A percentile compares a stretch with the other conserved stretches of the same genome.
Conservation (phyloP, 495 filamentous ascomycete genomes). For the Aspergillus avenaceus region DNA sequence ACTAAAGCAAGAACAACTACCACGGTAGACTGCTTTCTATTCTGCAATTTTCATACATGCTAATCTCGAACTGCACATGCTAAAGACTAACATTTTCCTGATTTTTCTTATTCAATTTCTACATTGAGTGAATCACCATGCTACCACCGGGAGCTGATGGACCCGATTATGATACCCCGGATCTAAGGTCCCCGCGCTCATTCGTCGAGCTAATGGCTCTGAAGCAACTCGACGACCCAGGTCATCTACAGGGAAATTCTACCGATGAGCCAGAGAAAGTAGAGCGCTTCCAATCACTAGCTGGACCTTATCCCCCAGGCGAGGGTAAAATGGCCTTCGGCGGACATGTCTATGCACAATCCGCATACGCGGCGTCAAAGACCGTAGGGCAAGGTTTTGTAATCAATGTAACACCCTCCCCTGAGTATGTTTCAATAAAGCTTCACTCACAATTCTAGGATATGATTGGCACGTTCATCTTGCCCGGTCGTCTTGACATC, state of each 20-base stretch:
- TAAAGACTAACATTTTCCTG: neutral
- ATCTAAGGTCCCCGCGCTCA: conserved; percentile 3
- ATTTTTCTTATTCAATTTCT: neutral
- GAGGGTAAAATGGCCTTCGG: conserved; percentile 46
- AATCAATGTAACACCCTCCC: conserved; percentile 51
- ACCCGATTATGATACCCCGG: neutral
- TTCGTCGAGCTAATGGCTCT: conserved; percentile 35
- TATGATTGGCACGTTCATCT: conserved; percentile 66
- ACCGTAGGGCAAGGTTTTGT: conserved; percentile 49
- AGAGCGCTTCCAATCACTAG: conserved; percentile 30
- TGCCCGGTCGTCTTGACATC: conserved; percentile 43
- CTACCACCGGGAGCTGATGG: neutral
- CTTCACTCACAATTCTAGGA: conserved; percentile 36
- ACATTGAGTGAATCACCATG: neutral
- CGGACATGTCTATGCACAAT: conserved; percentile 66
- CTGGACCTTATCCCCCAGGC: conserved; percentile 29
- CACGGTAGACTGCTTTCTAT: neutral
- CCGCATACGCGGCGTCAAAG: conserved; percentile 56
- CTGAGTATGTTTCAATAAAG: neutral
- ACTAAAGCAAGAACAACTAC: neutral
- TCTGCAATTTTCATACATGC: too few species aligned
- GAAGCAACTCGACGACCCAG: conserved; percentile 19
- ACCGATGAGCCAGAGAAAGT: conserved; percentile 23
- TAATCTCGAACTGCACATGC: too few species aligned
- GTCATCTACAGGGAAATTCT: neutral